Base-by-base conservation (phyloP, 495 filamentous ascomycete genomes). In the Schizothecium vesticola region DNA sequence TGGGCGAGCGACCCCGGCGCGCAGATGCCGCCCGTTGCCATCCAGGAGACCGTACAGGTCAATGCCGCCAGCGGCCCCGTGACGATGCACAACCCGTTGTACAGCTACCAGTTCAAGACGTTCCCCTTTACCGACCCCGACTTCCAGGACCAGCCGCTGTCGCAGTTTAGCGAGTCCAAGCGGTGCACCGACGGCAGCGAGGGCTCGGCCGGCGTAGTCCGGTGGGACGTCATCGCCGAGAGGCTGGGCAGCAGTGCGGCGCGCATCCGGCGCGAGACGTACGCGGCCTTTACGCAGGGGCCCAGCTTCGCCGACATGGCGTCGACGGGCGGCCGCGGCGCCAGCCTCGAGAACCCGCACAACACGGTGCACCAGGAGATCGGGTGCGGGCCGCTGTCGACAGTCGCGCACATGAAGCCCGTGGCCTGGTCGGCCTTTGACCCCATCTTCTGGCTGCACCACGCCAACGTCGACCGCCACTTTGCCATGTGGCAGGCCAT, bases 391-490 rank as follows among this genome's bases (percentile, higher is more conserved):
- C 16, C 11, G 3, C 58, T 26, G 2, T 68, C 31, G 19, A 51
- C 6, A 57, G 24, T 57, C 56, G 77, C 74, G 3, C 66, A 72
- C 25, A 76, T 78, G 63, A 59, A 66, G 1, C 66, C 56, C 43
- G 31, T 77, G 22, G 24, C n/a, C n/a, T n/a, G n/a, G n/a, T n/a
- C n/a, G n/a, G n/a, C n/a, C n/a, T n/a, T n/a, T n/a, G n/a, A n/a
- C n/a, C n/a, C n/a, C n/a, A n/a, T n/a, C n/a, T n/a, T n/a, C n/a
- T n/a, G n/a, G n/a, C n/a, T n/a, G n/a, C 72, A 79, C 63, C 75
- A 78, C 72, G 76, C 76, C 55, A 82, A 84, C 59, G 71, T 83
- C 58, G 82, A 83, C 71, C 80, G 80, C 25, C 70, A 81, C 28
- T 68, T 78, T 28, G 80, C 79, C 16, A 69, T 82, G 55, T 82